A percentile compares a stretch with the other conserved stretches of the same genome.
Evolutionary conservation across 371 early-diverging fungal species (phyloP).

Genomic region (Apophysomyces variabilis): DNA sequence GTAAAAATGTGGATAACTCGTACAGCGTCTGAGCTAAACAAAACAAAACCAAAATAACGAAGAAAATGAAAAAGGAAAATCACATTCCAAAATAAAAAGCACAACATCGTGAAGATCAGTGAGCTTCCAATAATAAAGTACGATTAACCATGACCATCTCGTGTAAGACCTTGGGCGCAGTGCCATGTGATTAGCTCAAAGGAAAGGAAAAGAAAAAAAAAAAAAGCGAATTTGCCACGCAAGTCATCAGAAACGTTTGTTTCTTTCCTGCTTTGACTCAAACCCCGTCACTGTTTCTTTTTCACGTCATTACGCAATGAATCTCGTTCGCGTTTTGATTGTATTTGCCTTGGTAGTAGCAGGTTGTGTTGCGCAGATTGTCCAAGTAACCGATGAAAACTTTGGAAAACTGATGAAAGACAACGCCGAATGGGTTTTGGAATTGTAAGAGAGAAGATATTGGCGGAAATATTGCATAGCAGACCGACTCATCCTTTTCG

Average conservation of each 20-base stretch:
- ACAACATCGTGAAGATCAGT: no score
- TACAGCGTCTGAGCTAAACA: slow-evolving; percentile 5
- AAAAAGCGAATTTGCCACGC: background rate
- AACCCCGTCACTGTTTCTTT: slow-evolving; percentile 3
- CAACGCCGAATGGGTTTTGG: slow-evolving; percentile 46
- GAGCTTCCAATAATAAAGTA: no score
- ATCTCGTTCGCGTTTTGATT: background rate
- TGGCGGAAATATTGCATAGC: background rate
- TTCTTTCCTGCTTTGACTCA: background rate
- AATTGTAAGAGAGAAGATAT: slow-evolving; percentile 35
- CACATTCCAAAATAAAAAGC: no score
- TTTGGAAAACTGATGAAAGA: slow-evolving; percentile 30
- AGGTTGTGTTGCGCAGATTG: slow-evolving; percentile 24
- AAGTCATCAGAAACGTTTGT: background rate
- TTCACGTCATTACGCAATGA: background rate
- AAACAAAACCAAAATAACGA: no score
- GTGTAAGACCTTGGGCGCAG: no score
- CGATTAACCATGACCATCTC: no score
- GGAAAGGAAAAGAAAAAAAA: no score
- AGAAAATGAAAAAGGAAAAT: no score
- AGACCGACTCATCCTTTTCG: background rate
- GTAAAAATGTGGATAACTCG: background rate
- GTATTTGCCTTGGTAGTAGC: background rate
- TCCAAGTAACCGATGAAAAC: slow-evolving; percentile 43
- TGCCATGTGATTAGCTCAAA: no score